Evolutionary conservation across 2,329 filamentous ascomycete genomes (phyloP), one percentile per base, ranked within the genome.

Genomic region (Pseudopyricularia javanii): DNA sequence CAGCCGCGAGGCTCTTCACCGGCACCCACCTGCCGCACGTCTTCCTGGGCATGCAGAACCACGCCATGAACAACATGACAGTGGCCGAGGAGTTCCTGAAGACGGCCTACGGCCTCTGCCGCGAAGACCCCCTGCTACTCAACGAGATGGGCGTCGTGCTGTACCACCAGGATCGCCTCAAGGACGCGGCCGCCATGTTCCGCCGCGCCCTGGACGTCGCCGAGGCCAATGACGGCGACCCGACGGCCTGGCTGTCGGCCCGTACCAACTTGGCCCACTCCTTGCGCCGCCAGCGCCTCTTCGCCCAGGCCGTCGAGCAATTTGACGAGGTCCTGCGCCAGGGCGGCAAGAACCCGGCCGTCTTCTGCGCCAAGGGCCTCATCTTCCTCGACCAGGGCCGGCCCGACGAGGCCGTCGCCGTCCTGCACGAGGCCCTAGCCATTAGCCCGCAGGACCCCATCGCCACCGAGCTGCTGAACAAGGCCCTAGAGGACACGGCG

Each of bases 1-100:
- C 93, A 1, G 93, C 93, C 1, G 91, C 91, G 2, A 80, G 93
- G 37, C 73, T 98, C 0, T 98, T 98, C 68, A 95, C 96, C 74
- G 93, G 93, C 37, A 97, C 91, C 0, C 94, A 98, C 66, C 76
- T 98, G 1, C 93, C 93, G 0, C 91, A 95, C 63, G 80, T 98
- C 3, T 98, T 97, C 66, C 73, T 98, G 26, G 93, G 94, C 7
- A 98, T 98, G 93, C 94, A 98, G 66, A 94, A 98, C 68, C 84
- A 97, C 49, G 89, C 91, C 17, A 78, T 98, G 55, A 95, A 95
- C 68, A 97, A 98, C 62, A 88, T 97, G 80, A 84, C 83, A 1
- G 77, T 97, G 15, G 93, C 94, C 0, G 87, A 94, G 58, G 93
- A 98, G 66, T 98, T 97, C 65, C 79, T 97, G 47, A 90, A 88